Evolutionary conservation across 2,329 filamentous ascomycete species (phyloP).

Genomic region (Arthrobotrys pseudoclavata): DNA sequence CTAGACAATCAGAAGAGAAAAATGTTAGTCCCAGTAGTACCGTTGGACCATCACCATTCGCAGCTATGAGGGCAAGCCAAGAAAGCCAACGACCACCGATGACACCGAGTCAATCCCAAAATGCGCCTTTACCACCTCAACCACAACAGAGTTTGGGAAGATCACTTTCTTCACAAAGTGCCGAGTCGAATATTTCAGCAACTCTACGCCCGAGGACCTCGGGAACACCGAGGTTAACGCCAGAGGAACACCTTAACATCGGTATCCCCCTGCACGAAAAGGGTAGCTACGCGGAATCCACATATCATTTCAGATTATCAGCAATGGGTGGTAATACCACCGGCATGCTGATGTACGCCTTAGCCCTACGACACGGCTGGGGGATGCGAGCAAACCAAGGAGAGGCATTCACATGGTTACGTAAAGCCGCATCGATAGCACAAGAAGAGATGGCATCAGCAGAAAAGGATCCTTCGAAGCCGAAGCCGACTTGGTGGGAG

Average conservation of each 20-base stretch:
- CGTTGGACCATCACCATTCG: constrained; percentile 36
- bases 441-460: constrained; percentile 86
- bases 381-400: constrained; percentile 92
- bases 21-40: constrained; percentile 32
- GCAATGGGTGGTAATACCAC: constrained; percentile 88
- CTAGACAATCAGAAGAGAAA: constrained; percentile 28
- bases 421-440: constrained; percentile 88
- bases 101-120: constrained; percentile 14
- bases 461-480: constrained; percentile 74
- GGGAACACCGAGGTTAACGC: constrained; percentile 40
- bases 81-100: constrained; percentile 47
- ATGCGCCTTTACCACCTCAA: not conserved
- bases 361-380: constrained; percentile 97
- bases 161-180: constrained; percentile 35
- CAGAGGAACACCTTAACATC: constrained; percentile 90
- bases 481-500: constrained; percentile 76
- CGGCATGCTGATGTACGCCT: constrained; percentile 93
- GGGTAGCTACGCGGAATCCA: constrained; percentile 90
- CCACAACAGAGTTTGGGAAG: constrained; percentile 33
- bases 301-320: constrained; percentile 92
- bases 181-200: constrained; percentile 38
- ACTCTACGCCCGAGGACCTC: constrained; percentile 38
- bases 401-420: constrained; percentile 92
- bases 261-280: constrained; percentile 91
- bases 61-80: constrained; percentile 50